Base-by-base conservation (phyloP, 495 filamentous ascomycete species). In the Hypoxylon fragiforme region DNA sequence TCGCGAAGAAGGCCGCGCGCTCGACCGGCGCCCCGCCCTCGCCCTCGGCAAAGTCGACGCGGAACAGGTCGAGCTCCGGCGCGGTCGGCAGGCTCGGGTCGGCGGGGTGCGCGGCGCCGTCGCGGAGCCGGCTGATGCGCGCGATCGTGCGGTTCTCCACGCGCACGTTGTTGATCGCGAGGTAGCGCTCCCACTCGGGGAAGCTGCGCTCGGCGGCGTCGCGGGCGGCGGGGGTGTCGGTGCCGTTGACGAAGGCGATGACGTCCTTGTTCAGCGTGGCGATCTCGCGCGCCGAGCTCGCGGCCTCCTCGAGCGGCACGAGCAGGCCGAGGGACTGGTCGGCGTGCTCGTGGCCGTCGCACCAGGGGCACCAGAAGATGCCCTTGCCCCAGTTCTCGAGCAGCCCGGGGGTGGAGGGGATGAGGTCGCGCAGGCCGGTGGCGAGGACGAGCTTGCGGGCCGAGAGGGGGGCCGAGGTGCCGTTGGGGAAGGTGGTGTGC, bases 321-420 rank as follows among this genome's bases (percentile, higher is more conserved):
- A 84, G 66, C 28, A 82, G 71, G 0, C 79, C 81, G 7, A 84
- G 73, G 3, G 79, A 52, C 57, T 82, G 77, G 57, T 81, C 77
- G 0, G 74, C 74, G 69, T 82, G 79, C 64, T 83, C 81, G 53
- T 75, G 79, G 8, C 81, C 81, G 60, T 84, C 81, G 57, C 81
- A 84, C 81, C 81, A 84, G 0, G 80, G 80, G 44, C 81, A 84
- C 80, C 80, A 83, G 65, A 72, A 84, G 50, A 82, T 77, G 44
- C 81, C 80, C 57, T 81, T 73, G 24, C 81, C 81, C 72, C 75
- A 84, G 50, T 65, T 74, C 41, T 78, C 73, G 11, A 52, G 7
- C 2, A 84, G 43, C 3, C 81, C 81, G 0, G 80, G 77, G 1
- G 78, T 81, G 7, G 31, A 16, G n/a, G 81, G 81, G 5, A 83